Conservation (phyloP, 331 rosid genomes). For the Malus hybrid region DNA sequence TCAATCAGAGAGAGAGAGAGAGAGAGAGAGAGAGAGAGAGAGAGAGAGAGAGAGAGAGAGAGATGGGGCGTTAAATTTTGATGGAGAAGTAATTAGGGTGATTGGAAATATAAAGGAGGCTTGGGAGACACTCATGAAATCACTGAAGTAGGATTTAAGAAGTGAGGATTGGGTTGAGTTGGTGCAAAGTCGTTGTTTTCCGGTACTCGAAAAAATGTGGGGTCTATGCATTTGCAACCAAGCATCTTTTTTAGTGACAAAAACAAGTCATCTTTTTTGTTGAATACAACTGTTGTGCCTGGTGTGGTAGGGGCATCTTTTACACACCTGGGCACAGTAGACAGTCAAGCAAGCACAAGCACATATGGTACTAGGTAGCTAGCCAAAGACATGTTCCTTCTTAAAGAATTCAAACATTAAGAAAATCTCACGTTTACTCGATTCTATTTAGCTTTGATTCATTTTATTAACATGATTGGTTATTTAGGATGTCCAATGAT, state of each 20-base stretch:
- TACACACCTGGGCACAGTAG: neutral
- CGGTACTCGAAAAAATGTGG: constrained; percentile 47
- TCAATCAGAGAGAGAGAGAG: neutral
- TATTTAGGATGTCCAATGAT: too few relatives aligned
- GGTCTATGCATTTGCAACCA: constrained; percentile 34
- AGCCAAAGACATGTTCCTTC: neutral
- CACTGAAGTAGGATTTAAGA: constrained; percentile 20
- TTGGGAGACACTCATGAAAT: constrained; percentile 42
- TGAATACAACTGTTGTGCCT: neutral
- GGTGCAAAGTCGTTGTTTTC: constrained; percentile 72
- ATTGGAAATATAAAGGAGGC: constrained; percentile 20
- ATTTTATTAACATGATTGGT: too few relatives aligned
- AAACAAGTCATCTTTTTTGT: constrained; percentile 39
- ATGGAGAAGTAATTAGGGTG: neutral
- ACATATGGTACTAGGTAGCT: neutral
- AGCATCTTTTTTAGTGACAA: constrained; percentile 35
- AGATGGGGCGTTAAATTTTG: neutral
- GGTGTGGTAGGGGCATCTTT: neutral
- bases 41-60: neutral
- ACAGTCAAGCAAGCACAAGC: constrained; percentile 10
- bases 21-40: neutral
- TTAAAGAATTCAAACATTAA: too few relatives aligned
- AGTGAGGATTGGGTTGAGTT: constrained; percentile 19
- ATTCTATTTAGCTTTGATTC: too few relatives aligned
- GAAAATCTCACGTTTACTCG: too few relatives aligned